Conservation (phyloP, 768 basidiomycete species). For the Russula foetens region DNA sequence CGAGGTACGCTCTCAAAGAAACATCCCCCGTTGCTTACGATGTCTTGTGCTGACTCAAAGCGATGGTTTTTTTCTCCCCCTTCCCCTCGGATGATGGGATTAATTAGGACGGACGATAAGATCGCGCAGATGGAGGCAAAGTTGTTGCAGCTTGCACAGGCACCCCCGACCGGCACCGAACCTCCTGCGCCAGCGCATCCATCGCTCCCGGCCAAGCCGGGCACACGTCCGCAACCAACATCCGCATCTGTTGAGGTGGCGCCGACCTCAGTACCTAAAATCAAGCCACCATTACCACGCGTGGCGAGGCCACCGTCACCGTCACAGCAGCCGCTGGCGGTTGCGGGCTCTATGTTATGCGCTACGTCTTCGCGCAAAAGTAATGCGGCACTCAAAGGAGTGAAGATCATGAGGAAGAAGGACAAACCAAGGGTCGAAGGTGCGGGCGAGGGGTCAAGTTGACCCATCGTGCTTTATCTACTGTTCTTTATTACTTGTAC, state of each 20-base stretch:
- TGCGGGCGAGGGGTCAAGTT: not conserved
- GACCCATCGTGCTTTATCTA: not conserved
- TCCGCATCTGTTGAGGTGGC: not conserved
- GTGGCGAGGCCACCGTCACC: slow-evolving; percentile 6
- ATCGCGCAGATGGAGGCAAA: slow-evolving; percentile 98
- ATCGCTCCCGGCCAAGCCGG: slow-evolving; percentile 9
- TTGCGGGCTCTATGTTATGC: not conserved
- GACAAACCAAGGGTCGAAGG: slow-evolving; percentile 11
- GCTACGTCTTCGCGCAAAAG: not conserved
- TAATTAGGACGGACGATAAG: slow-evolving; percentile 72
- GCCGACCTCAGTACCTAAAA: not conserved
- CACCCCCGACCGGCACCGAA: slow-evolving; percentile 10
- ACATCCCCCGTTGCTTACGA: too few relatives aligned
- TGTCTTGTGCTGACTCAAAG: not conserved
- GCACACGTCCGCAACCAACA: not conserved
- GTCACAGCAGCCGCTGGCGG: not conserved
- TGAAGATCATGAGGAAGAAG: slow-evolving; percentile 25
- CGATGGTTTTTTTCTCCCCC: too few relatives aligned
- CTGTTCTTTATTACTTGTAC: not conserved
- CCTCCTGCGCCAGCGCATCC: slow-evolving; percentile 29
- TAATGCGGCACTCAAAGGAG: slow-evolving; percentile 21
- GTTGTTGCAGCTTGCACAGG: slow-evolving; percentile 63
- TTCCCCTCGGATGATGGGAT: not conserved
- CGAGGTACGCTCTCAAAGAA: slow-evolving; percentile 35
- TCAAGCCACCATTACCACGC: not conserved